Evolutionary conservation across 75 land plant genomes (phyloP).

Genomic region (Chamaecyparis obtusa): DNA sequence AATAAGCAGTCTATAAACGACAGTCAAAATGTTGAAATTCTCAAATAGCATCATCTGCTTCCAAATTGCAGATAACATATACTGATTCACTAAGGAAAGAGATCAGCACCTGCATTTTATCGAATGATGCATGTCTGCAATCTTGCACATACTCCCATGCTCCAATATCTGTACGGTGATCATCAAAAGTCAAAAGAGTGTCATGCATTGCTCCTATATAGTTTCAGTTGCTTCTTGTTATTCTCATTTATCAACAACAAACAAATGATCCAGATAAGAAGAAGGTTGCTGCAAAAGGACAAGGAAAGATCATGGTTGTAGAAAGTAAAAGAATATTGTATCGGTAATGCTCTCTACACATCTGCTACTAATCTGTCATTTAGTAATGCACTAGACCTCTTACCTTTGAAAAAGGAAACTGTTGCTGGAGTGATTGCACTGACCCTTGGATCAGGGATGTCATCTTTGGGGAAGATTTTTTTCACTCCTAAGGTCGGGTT

Average conservation of each 20-base stretch:
- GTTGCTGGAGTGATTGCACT: slow-evolving; percentile 94
- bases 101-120: slow-evolving; percentile 84
- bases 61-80: neutral
- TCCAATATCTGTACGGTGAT: slow-evolving; percentile 60
- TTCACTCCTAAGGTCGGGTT: slow-evolving; percentile 49
- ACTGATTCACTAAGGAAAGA: neutral
- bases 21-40: neutral
- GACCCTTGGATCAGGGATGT: slow-evolving; percentile 83
- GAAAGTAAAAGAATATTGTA: neutral
- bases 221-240: neutral
- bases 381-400: neutral
- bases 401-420: slow-evolving; percentile 86
- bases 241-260: neutral
- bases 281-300: neutral
- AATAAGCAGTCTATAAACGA: neutral
- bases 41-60: neutral
- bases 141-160: slow-evolving; percentile 79
- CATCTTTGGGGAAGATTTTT: slow-evolving; percentile 38
- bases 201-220: neutral
- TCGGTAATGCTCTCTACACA: neutral
- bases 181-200: neutral
- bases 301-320: neutral
- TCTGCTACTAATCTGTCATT: neutral
- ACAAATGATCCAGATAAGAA: neutral
- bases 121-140: slow-evolving; percentile 78